Conservation (phyloP, 1,284 basidiomycete species). For the Xerocomus minutiporus region DNA sequence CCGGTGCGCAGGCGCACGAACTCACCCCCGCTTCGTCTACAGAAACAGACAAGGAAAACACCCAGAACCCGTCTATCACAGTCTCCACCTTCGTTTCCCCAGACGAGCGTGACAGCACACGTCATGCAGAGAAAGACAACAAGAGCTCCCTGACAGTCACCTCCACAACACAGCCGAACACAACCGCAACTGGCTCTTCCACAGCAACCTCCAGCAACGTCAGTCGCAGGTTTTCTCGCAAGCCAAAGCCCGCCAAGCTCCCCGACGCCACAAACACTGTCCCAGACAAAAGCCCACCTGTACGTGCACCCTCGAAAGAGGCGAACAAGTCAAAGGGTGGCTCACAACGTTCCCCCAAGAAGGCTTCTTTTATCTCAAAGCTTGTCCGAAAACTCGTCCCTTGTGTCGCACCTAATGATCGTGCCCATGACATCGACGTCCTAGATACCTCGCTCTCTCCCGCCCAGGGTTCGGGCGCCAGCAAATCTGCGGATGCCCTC, state of each 20-base stretch:
- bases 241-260: conserved; percentile 24
- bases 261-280: conserved; percentile 14
- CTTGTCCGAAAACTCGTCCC: conserved; percentile 48
- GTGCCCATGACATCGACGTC: conserved; percentile 37
- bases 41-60: conserved; percentile 33
- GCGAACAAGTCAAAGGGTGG: conserved; percentile 34
- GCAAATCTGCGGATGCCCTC: conserved; percentile 16
- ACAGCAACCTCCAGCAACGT: conserved; percentile 20
- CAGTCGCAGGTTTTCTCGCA: conserved; percentile 32
- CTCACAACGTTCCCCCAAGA: conserved; percentile 36
- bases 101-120: conserved; percentile 32
- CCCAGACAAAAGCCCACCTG: conserved; percentile 31
- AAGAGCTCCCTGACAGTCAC: conserved; percentile 41
- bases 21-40: conserved; percentile 32
- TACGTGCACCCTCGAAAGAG: conserved; percentile 33
- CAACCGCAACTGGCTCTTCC: conserved; percentile 23
- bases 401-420: conserved; percentile 42
- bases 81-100: conserved; percentile 32
- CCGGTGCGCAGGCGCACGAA: conserved; percentile 34
- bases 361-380: conserved; percentile 43
- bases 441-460: conserved; percentile 1
- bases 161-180: conserved; percentile 34
- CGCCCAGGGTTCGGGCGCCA: conserved; percentile 14
- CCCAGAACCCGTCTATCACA: conserved; percentile 31
- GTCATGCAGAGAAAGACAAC: conserved; percentile 39